Base-by-base conservation (phyloP, 176 grass and related monocot species). In the Carex cristatella region DNA sequence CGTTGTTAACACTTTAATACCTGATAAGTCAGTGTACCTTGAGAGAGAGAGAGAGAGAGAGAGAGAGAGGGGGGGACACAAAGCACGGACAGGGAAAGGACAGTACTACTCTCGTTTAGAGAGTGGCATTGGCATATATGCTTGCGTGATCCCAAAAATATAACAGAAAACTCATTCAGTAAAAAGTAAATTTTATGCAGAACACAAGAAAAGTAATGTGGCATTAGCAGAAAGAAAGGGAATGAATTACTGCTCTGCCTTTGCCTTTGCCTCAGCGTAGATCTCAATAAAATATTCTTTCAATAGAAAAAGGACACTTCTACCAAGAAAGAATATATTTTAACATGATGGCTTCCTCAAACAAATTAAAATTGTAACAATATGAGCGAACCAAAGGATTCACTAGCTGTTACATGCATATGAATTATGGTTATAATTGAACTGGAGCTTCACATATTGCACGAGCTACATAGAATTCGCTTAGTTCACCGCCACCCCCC, bases 241-340 rank as follows among this genome's bases (percentile, higher is more conserved):
- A 9, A 81, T 84, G 87, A 90, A 81, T 86, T 81, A 61, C 73
- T 87, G 89, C 49, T 78, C 40, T 79, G 74, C 82, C 83, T 83
- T 83, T 79, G 74, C 82, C 83, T 83, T 83, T 19, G 7, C 61
- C 74, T 94, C 69, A 92, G 92, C 92, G 92, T 87, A 84, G 92
- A 94, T 94, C 92, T 94, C 92, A 89, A 94, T 87, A 90, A 90
- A 86, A 84, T 92, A 85, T 90, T 88, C 88, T 89, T 90, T 92
- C 81, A 83, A 69, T 6, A 8, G 49, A 16, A 55, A 83, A 83
- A 69, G 61, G 13, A 69, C 61, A 69, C 59, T 69, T 32, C 40
- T 66, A 53, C 61, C 81, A 66, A 83, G 61, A 55, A 48, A 69
- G 62, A 83, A 83, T 82, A 65, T 35, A 35, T 28, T 76, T 76